These are phyloP conservation scores for Obba rivulosa DNA, from an alignment of 768 basidiomycete species.

Conservation along the genomic window DNA sequence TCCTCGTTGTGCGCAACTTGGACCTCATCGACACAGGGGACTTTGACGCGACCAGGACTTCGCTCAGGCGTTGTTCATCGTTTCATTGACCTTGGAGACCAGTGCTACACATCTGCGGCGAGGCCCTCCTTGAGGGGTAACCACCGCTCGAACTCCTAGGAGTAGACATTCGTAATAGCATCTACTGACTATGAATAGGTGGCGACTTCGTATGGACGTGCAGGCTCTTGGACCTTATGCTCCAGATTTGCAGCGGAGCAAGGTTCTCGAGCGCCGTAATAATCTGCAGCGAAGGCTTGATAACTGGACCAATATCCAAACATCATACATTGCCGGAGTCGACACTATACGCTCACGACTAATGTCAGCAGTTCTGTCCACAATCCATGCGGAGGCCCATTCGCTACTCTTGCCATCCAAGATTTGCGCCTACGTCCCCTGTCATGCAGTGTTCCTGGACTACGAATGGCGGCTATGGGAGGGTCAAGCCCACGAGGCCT, in stretches of 20 bases:
- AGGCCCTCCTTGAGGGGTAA: too few species aligned
- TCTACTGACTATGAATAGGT: neutral
- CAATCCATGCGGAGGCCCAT: neutral
- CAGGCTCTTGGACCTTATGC: neutral
- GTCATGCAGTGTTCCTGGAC: neutral
- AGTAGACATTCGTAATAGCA: too few species aligned
- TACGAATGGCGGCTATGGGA: neutral
- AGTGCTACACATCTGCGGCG: too few species aligned
- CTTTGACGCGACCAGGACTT: too few species aligned
- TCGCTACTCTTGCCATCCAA: conserved; percentile 4
- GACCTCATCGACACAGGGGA: too few species aligned
- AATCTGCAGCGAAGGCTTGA: neutral
- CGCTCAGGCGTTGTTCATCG: too few species aligned
- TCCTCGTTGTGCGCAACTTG: too few species aligned
- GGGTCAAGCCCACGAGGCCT: conserved; percentile 2
- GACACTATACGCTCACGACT: neutral
- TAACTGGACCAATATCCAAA: neutral
- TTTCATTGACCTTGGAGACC: too few species aligned
- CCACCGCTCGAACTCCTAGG: too few species aligned
- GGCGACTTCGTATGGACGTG: neutral
- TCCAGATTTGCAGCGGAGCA: neutral
- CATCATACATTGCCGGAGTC: neutral
- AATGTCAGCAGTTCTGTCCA: neutral
- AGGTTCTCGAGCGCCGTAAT: neutral
- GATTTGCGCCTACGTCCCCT: too few species aligned